Conservation (phyloP, 345 rosid genomes). For the Arabis hirsuta region DNA sequence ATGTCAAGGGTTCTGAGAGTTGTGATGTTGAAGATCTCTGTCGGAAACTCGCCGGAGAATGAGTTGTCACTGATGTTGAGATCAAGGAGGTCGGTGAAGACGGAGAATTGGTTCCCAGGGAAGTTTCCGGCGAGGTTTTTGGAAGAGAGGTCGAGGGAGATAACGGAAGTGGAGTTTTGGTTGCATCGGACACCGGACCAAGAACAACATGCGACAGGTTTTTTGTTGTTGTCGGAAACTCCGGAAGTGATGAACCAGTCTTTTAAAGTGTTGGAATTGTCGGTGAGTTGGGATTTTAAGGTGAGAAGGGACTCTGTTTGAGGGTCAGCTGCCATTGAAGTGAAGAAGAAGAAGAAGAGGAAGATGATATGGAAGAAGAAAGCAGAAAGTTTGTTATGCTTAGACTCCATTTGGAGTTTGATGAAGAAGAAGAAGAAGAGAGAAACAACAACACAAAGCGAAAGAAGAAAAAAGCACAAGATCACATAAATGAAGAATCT, state of each 20-base stretch:
- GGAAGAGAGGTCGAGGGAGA: conserved; percentile 66
- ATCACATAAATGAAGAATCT: conserved; percentile 25
- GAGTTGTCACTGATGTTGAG: conserved; percentile 85
- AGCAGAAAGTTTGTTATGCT: conserved; percentile 6
- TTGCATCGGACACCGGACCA: conserved; percentile 86
- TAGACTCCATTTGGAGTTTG: conserved; percentile 31
- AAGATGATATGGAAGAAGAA: conserved; percentile 15
- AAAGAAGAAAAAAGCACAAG: not conserved
- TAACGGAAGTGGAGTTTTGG: conserved; percentile 58
- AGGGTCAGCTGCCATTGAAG: conserved; percentile 49
- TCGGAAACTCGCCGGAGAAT: conserved; percentile 70
- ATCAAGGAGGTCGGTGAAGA: conserved; percentile 71
- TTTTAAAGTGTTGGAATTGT: conserved; percentile 49
- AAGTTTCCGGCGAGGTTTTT: conserved; percentile 67
- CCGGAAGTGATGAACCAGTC: conserved; percentile 72
- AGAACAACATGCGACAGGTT: conserved; percentile 71
- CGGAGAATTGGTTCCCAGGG: conserved; percentile 53
- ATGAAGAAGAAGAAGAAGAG: not conserved
- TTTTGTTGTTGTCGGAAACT: conserved; percentile 37
- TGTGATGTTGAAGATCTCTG: conserved; percentile 57
- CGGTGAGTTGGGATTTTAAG: conserved; percentile 72
- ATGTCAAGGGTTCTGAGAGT: conserved; percentile 71
- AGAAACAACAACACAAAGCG: conserved; percentile 22
- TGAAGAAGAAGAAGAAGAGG: conserved; percentile 34
- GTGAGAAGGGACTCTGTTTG: conserved; percentile 67